Evolutionary conservation across 495 filamentous ascomycete species (phyloP), one percentile per base, ranked within the genome.

Genomic region (Penicillium macrosclerotiorum): DNA sequence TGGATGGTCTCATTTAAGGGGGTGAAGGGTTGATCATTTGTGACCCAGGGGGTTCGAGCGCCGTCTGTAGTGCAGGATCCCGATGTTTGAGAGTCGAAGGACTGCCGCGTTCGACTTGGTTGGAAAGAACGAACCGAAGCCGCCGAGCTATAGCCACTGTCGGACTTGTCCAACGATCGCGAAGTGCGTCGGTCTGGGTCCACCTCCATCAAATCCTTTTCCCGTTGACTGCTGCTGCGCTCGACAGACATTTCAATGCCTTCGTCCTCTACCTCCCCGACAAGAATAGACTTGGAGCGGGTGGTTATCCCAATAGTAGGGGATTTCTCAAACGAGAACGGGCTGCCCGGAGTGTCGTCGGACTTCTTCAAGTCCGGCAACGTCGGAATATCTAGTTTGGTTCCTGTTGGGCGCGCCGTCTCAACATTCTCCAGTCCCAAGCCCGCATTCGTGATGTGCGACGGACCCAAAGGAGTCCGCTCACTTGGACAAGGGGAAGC

Each of bases 101-200:
- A 68, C 4, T 27, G 50, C 23, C 59, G 48, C 7, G 60, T 54
- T 11, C 45, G 52, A 45, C 52, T 62, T 14, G 52, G 55, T 13
- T 62, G 62, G 17, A 58, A 29, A 6, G 63, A 69, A 31, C 54
- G 57, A 13, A 67, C 40, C 4, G 69, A 70, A 8, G 60, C 55
- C 7, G 62, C 65, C 29, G 68, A 72, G 47, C 66, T 72, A 45
- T 74, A 72, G 13, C 71, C 71, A 46, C 71, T 72, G 45, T 74
- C 71, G 18, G 54, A 55, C 39, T 71, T 68, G 40, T 51, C 62
- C 32, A 63, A 56, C 6, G 65, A 67, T 12, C 39, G 53, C n/a
- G 61, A 49, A 4, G 41, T 54, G 25, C 52, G 50, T 35, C 45
- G 51, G 24, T 45, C 37, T 18, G 49, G 20, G 17, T 32, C 36